phyloP scores from a whole-genome alignment of 148 eudicot genomes.

The Nepenthes mirabilis region DNA sequence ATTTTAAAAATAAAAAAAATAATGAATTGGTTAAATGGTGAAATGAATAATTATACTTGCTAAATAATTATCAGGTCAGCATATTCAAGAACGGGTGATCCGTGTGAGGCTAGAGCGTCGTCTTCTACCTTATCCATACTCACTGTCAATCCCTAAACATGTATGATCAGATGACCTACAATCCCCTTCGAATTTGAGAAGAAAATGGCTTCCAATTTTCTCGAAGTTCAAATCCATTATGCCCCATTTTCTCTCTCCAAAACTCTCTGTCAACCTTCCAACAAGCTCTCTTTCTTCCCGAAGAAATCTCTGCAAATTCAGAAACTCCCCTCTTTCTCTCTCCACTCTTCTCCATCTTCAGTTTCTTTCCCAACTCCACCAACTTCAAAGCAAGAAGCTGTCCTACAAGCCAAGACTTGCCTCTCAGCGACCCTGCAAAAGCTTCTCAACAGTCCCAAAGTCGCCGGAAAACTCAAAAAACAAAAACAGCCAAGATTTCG shows the following conservation, averaged over 20 bases:
- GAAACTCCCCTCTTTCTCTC: constrained; percentile 5
- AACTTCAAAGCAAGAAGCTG: constrained; percentile 63
- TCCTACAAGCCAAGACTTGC: constrained; percentile 65
- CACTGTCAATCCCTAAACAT: too few species aligned
- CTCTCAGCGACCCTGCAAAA: constrained; percentile 58
- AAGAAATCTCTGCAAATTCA: constrained; percentile 1
- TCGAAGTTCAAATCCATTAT: constrained; percentile 27
- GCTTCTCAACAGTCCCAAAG: constrained; percentile 65
- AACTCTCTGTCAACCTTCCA: constrained; percentile 10
- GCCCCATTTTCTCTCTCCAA: constrained; percentile 13
- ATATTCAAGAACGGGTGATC: too few species aligned
- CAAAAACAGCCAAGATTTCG: constrained; percentile 67
- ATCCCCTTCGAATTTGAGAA: background rate
- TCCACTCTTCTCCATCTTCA: constrained; percentile 33
- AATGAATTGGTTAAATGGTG: too few species aligned
- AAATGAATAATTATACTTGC: too few species aligned
- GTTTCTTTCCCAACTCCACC: constrained; percentile 46
- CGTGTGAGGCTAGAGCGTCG: too few species aligned
- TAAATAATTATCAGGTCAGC: too few species aligned
- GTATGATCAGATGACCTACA: too few species aligned
- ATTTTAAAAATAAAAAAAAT: too few species aligned
- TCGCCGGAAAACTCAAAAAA: constrained; percentile 56
- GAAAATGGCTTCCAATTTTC: constrained; percentile 38
- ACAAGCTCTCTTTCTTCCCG: constrained; percentile 3
- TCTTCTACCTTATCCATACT: too few species aligned